Base-by-base conservation (phyloP, 2,329 filamentous ascomycete genomes). In the Karstenula rhodostoma region DNA sequence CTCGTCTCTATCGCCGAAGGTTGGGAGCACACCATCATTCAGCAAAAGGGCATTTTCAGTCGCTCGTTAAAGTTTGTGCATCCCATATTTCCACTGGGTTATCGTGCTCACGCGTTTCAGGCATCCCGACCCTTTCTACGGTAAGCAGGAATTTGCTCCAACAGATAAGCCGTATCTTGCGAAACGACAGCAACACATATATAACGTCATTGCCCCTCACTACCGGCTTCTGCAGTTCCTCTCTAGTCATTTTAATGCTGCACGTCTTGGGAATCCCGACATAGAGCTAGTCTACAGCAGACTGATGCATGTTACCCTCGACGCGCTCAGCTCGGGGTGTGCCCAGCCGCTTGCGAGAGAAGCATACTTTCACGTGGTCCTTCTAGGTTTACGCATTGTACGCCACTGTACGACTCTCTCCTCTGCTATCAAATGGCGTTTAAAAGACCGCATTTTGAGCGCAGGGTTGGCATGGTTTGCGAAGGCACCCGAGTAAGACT, bases 181-280 rank as follows among this genome's bases (percentile, higher is more conserved):
- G 17, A 92, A 89, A 77, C 87, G 89, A 55, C 93, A 94, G 72
- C 90, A 95, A 69, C 81, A 86, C 29, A 89, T 93, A 1, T 92
- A 96, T 70, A 91, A 95, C 70, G 81, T 94, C 54, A 87, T 99
- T 42, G 89, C 92, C 8, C 95, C 95, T 4, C 95, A 99, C 76
- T 88, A 92, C 56, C 89, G 91, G 25, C 80, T 98, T 27, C 80
- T 97, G 35, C 93, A 96, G 65, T 97, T 98, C 75, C 87, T 99
- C 62, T 89, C 87, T 60, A 99, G 95, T 72, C 94, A 98, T 75
- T 99, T 96, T 81, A 97, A 93, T 74, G 93, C 96, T 1, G 94
- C 91, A 13, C 87, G 94, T n/a, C 83, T 97, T 27, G 90, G 92
- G 27, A 97, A 90, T 67, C 85, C 88, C 1, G 90, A 97, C 73